Evolutionary conservation across 306 rosid genomes (phyloP).

Genomic region (Carpinus fangiana): DNA sequence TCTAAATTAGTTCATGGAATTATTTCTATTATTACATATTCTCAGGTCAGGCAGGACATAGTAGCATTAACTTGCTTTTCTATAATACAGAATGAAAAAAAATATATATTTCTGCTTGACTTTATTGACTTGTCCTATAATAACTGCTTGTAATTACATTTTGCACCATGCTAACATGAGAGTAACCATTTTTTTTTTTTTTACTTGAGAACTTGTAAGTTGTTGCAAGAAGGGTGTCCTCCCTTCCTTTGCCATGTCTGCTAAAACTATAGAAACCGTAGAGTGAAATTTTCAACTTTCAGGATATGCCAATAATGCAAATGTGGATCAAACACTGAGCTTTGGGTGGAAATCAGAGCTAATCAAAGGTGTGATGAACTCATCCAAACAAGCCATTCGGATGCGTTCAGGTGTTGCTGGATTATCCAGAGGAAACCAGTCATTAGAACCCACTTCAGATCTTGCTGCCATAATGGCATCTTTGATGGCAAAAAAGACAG

Average conservation of each 20-base stretch:
- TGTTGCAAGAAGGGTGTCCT: not conserved
- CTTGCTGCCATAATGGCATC: conserved; percentile 83
- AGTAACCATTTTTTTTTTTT: no score
- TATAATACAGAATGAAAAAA: no score
- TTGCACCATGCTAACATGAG: not conserved
- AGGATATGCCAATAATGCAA: no score
- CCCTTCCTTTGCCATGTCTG: not conserved
- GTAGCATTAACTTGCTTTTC: no score
- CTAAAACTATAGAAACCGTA: not conserved
- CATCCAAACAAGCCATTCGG: conserved; percentile 90
- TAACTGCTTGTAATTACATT: not conserved
- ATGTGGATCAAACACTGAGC: conserved; percentile 59
- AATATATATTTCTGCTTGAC: not conserved
- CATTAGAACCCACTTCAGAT: conserved; percentile 55
- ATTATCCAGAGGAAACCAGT: conserved; percentile 93
- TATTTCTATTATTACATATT: no score
- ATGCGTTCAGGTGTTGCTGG: conserved; percentile 96
- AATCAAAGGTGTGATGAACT: conserved; percentile 45
- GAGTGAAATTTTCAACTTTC: no score
- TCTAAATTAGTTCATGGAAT: no score
- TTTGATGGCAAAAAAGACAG: conserved; percentile 79
- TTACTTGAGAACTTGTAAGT: not conserved
- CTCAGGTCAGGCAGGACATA: no score
- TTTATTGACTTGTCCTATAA: not conserved
- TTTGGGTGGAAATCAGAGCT: conserved; percentile 63